Evolutionary conservation across 1,284 basidiomycete species (phyloP), one percentile per base, ranked within the genome.

Genomic region (Sporisorium scitamineum): DNA sequence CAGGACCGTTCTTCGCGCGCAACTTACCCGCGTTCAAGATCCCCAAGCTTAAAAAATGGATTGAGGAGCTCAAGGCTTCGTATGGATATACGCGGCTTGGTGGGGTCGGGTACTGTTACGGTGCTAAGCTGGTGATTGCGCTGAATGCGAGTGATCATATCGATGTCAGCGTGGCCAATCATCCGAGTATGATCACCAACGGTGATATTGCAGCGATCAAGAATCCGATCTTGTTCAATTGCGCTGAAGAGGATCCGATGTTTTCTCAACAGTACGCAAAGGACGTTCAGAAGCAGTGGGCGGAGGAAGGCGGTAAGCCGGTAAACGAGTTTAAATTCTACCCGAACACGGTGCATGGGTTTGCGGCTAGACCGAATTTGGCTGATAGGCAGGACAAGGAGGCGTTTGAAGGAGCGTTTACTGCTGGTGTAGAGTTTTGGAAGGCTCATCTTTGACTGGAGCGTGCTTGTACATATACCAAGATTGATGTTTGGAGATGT

Each of bases 71-170:
- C 41, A 76, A 91, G 14, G 87, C 87, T 61, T 85, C 85, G 10
- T 87, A 90, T 65, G 86, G 88, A 29, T 91, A 91, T 78, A 86
- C 88, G 39, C 89, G 88, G 55, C 79, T 92, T 50, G 91, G 90
- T 2, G 89, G 88, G 2, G 87, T 91, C 34, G 91, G 91, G 3
- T 92, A 90, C 83, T 92, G 91, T 80, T 91, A 88, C 69, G 91
- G 91, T 8, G 91, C 87, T 10, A 77, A 80, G 2, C 61, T 84
- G 44, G 65, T 82, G 52, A 57, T 82, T 44, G 55, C 77, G 29
- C 71, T 85, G 56, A 69, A 85, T 14, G 66, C 77, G 1, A 65
- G 76, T 8, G 70, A 63, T 34, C 68, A 87, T 9, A 80, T 91
- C 22, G 78, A 89, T 53, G 88, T 87, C 50, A 85, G 89, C 2